These are phyloP conservation scores for Periconia sp. DNA, from an alignment of 2,329 filamentous ascomycete genomes.

Conservation along the genomic window DNA sequence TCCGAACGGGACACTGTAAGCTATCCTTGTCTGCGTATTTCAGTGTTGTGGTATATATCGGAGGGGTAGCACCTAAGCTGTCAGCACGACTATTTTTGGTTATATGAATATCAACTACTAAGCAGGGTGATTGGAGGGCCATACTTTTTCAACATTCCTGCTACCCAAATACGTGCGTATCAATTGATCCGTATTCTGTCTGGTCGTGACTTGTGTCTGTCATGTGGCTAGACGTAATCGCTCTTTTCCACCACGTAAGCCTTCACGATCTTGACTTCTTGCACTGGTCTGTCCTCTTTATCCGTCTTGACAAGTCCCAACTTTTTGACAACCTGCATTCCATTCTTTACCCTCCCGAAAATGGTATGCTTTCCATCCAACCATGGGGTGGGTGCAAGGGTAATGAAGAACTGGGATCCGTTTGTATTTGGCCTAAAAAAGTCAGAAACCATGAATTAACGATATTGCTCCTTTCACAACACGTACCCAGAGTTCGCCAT, in stretches of 20 bases:
- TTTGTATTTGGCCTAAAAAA: constrained; percentile 75
- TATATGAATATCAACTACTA: too few relatives aligned
- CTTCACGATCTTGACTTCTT: constrained; percentile 78
- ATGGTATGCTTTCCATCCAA: constrained; percentile 96
- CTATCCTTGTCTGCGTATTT: not conserved
- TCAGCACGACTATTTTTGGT: too few relatives aligned
- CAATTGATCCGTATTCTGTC: not conserved
- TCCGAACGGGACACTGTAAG: constrained; percentile 55
- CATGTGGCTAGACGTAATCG: not conserved
- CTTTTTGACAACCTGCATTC: constrained; percentile 79
- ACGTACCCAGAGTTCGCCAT: constrained; percentile 81
- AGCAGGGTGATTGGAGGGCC: too few relatives aligned
- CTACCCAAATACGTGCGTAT: not conserved
- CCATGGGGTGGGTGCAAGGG: constrained; percentile 92
- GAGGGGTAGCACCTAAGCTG: not conserved
- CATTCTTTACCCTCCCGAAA: constrained; percentile 85
- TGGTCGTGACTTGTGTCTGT: not conserved
- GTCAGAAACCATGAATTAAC: not conserved
- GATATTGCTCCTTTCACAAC: not conserved
- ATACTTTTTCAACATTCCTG: too few relatives aligned
- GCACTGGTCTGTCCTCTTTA: constrained; percentile 74
- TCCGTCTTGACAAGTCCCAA: constrained; percentile 88
- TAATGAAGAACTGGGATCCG: constrained; percentile 94
- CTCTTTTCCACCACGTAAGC: constrained; percentile 68
- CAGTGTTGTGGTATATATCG: not conserved